Conservation (phyloP, 2,329 filamentous ascomycete species). For the Curvularia hawaiiensis region DNA sequence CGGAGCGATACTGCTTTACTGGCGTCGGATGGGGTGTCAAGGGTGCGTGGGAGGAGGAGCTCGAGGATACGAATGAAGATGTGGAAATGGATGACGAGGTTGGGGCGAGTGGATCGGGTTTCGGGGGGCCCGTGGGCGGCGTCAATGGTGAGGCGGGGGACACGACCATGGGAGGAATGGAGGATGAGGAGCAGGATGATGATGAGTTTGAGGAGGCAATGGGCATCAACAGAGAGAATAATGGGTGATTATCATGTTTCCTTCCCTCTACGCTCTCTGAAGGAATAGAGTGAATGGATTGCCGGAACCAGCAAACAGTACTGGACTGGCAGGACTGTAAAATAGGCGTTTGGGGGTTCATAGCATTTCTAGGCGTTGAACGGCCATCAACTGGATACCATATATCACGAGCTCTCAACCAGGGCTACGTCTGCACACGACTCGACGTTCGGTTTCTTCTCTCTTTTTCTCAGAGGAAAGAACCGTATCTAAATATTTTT, state of each 20-base stretch:
- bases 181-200: constrained; percentile 48
- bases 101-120: constrained; percentile 42
- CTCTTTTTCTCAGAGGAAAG: not conserved
- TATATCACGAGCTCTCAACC: constrained; percentile 35
- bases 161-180: constrained; percentile 40
- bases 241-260: not conserved
- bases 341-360: constrained; percentile 4
- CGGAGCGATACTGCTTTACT: constrained; percentile 61
- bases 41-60: constrained; percentile 67
- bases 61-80: constrained; percentile 65
- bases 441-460: not conserved
- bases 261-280: not conserved
- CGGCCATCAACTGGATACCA: not conserved
- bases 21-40: constrained; percentile 42
- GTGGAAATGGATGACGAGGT: constrained; percentile 60
- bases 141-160: constrained; percentile 35
- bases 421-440: not conserved
- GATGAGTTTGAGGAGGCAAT: constrained; percentile 53
- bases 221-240: constrained; percentile 24
- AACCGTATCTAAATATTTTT: constrained; percentile 6
- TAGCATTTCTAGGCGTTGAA: constrained; percentile 4
- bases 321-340: not conserved
- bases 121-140: constrained; percentile 36
- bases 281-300: not conserved
- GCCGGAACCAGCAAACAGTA: not conserved